Evolutionary conservation across 495 filamentous ascomycete genomes (phyloP), one percentile per base, ranked within the genome.

Genomic region (Penicillium silybi): DNA sequence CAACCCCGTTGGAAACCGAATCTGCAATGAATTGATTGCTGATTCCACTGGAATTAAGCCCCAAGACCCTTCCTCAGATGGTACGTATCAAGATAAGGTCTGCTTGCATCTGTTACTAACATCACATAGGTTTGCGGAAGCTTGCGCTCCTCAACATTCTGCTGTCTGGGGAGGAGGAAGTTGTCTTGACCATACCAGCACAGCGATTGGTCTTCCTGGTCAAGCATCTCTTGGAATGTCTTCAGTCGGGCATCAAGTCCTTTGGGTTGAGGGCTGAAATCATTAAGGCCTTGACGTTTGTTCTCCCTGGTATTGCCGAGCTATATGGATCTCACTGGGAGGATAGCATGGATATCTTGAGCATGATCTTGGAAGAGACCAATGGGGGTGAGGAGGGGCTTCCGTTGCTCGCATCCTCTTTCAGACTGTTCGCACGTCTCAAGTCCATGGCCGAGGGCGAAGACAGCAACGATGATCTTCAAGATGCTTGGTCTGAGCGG

Each of bases 241-340:
- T 88, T 2, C 74, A 85, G 27, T 77, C 79, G 0, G 73, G 77
- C n/a, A 59, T 74, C 2, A 45, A 70, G 8, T 53, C 69, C 17
- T 53, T 67, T 15, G 64, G 67, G 22, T 48, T 80, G 39, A 74
- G 65, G 49, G 59, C 72, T 9, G 75, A 77, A 29, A 78, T 90
- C 1, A 82, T 85, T 50, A 85, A 84, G 53, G 78, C 75, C 1
- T 66, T 97, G 32, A 65, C 75, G 1, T 63, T 70, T n/a, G 69
- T 95, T 9, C 68, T 97, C 13, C 87, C 88, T 41, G 75, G 75
- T 26, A 81, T 96, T 27, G 76, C 78, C 41, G 82, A 86, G 37
- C 82, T 93, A 6, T 97, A 95, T 62, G 93, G 92, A 2, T 77
- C 83, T 2, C 88, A 93, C 61, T 98, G 93, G 93, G 76, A 83